Percentiles rank a stretch among this genome's conserved stretches.
Evolutionary conservation across 2,329 filamentous ascomycete genomes (phyloP).

Genomic region (Lomentospora prolificans): DNA sequence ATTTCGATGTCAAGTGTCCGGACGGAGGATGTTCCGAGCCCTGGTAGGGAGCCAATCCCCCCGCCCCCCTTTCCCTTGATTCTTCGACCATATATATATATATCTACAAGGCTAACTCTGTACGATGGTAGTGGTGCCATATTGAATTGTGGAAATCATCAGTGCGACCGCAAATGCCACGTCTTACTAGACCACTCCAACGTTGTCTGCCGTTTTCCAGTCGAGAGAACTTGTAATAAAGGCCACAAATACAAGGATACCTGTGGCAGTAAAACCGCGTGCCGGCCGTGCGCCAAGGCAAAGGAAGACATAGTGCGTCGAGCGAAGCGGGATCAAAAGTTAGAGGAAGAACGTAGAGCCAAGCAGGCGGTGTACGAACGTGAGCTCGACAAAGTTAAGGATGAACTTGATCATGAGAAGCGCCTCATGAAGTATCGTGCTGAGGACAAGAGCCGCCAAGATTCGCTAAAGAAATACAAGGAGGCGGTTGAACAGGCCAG

Average conservation of each 20-base stretch:
- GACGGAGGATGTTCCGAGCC: slow-evolving; percentile 59
- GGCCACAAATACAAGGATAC: slow-evolving; percentile 36
- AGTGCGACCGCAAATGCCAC: slow-evolving; percentile 54
- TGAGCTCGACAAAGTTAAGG: slow-evolving; percentile 38
- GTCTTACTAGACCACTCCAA: slow-evolving; percentile 47
- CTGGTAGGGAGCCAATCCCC: too few species aligned
- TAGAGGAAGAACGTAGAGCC: slow-evolving; percentile 37
- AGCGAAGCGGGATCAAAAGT: slow-evolving; percentile 33
- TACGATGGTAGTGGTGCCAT: slow-evolving; percentile 27
- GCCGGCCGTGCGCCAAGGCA: slow-evolving; percentile 42
- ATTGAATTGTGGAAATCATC: slow-evolving; percentile 49
- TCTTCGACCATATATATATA: too few species aligned
- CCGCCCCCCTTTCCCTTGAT: too few species aligned
- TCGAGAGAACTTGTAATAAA: slow-evolving; percentile 38
- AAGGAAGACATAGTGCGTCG: slow-evolving; percentile 32
- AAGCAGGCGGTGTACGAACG: slow-evolving; percentile 33
- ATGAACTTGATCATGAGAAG: slow-evolving; percentile 41
- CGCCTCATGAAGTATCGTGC: slow-evolving; percentile 29
- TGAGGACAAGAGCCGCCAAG: slow-evolving; percentile 34
- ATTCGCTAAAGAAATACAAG: slow-evolving; percentile 19
- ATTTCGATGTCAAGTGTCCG: slow-evolving; percentile 54
- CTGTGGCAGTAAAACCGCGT: slow-evolving; percentile 36
- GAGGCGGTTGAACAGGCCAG: slow-evolving; percentile 13
- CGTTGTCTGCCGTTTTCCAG: slow-evolving; percentile 19
- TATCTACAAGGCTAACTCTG: neutral